Base-by-base conservation (phyloP, 176 grass and related monocot species). In the Ensete ventricosum region DNA sequence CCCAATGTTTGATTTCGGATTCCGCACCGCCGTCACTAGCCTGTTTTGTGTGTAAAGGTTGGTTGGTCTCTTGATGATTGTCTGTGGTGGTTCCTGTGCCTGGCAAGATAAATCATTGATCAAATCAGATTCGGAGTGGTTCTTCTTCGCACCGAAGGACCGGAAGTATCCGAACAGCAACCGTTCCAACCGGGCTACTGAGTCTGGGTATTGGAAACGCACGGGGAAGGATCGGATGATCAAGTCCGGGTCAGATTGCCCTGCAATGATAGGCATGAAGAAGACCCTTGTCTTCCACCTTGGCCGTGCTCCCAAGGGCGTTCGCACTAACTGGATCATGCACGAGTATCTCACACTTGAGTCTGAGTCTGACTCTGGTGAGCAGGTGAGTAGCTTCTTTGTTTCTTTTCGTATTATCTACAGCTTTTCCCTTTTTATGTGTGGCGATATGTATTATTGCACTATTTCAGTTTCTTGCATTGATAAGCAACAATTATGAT, bases 81-180 rank as follows among this genome's bases (percentile, higher is more conserved):
- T 43, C 34, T 43, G 29, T 12, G 9, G 19, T 52, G 34, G 48
- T 21, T 20, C 43, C 16, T 43, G 34, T 43, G 3, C 0, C 34
- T 3, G 34, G 34, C 4, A 0, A 74, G 72, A 3, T 34, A 55
- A 74, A 55, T 54, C 72, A 17, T 55, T 74, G 52, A 74, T 57
- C 21, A 27, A 14, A 74, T 74, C 72, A 27, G 78, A 80, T 63
- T 26, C 3, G 26, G 57, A 73, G 48, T 80, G 78, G 78, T 80
- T 73, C 34, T 80, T 80, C 78, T 80, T 80, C 55, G 25, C 69
- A 1, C 69, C 69, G 13, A 80, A 73, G 78, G 55, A 63, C 22
- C 34, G 54, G n/a, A 80, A 73, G 43, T 80, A 73, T 50, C 21
- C 69, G 21, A 80, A 73, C 64, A 55, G 78, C 23, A 9, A 25